Percentiles rank a stretch among this genome's conserved stretches.
phyloP scores from a whole-genome alignment of 2,329 filamentous ascomycete species.

The Epichloe elymi region DNA sequence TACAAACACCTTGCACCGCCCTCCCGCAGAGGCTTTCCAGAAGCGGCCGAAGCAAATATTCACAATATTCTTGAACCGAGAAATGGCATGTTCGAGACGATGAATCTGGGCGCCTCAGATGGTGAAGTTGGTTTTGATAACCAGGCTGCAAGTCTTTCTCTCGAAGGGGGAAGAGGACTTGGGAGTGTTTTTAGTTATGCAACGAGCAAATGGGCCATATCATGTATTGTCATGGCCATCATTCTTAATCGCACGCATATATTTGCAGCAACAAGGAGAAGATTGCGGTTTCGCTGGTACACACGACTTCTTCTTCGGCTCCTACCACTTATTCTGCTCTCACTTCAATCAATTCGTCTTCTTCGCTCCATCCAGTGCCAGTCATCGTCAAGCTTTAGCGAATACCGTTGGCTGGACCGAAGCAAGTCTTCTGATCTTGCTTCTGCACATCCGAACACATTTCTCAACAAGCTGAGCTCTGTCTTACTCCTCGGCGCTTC shows the following conservation, averaged over 20 bases:
- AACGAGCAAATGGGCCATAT: constrained; percentile 83
- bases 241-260: constrained; percentile 85
- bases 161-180: constrained; percentile 56
- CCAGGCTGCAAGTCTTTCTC: constrained; percentile 33
- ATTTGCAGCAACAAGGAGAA: constrained; percentile 76
- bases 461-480: constrained; percentile 61
- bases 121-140: constrained; percentile 6
- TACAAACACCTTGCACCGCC: constrained; percentile 23
- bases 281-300: constrained; percentile 63
- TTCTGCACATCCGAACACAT: constrained; percentile 55
- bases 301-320: constrained; percentile 57
- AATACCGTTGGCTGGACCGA: constrained; percentile 56
- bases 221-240: constrained; percentile 75
- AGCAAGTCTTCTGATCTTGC: constrained; percentile 53
- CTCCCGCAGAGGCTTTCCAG: constrained; percentile 10
- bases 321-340: constrained; percentile 56
- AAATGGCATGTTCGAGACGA: constrained; percentile 1
- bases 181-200: constrained; percentile 83
- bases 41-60: constrained; percentile 13
- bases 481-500: constrained; percentile 58
- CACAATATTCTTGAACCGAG: constrained; percentile 18
- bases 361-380: constrained; percentile 87
- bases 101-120: background rate
- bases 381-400: constrained; percentile 59
- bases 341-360: constrained; percentile 53